phyloP scores from a whole-genome alignment of 768 basidiomycete genomes.

The Boletales sp. region DNA sequence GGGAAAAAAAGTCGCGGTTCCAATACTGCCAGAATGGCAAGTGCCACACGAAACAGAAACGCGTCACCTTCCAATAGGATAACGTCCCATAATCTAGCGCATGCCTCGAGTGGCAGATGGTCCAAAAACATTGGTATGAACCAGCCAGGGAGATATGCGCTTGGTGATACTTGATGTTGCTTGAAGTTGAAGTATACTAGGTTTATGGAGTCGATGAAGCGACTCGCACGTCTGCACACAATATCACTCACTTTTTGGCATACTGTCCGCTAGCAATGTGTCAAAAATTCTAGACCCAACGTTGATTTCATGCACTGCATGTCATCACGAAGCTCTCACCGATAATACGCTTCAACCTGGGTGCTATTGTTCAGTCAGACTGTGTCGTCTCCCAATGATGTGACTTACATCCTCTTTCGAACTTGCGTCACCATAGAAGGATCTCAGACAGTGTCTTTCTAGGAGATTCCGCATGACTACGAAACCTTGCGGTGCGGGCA shows the following conservation, averaged over 20 bases:
- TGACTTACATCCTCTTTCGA: constrained; percentile 75
- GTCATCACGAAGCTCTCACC: constrained; percentile 40
- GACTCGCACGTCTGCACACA: not conserved
- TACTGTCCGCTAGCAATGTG: constrained; percentile 84
- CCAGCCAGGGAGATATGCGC: constrained; percentile 83
- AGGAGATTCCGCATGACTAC: constrained; percentile 81
- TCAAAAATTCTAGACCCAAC: constrained; percentile 71
- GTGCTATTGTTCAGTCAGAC: constrained; percentile 24
- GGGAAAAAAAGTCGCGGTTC: constrained; percentile 90
- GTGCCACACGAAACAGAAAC: constrained; percentile 79
- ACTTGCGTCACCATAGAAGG: constrained; percentile 73
- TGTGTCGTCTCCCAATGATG: constrained; percentile 11
- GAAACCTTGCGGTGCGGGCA: constrained; percentile 73
- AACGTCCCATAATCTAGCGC: constrained; percentile 88
- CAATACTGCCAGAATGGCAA: constrained; percentile 79
- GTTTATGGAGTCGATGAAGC: not conserved
- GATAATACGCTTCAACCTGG: constrained; percentile 88
- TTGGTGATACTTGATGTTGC: constrained; percentile 85
- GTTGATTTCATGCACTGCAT: constrained; percentile 11
- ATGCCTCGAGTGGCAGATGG: constrained; percentile 88
- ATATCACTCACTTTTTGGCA: constrained; percentile 77
- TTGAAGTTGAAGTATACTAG: constrained; percentile 93
- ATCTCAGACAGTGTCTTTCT: constrained; percentile 79
- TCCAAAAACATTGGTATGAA: constrained; percentile 75
- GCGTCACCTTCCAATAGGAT: constrained; percentile 85